Evolutionary conservation across 2,329 filamentous ascomycete genomes (phyloP).

Genomic region (Verticillium nubilum): DNA sequence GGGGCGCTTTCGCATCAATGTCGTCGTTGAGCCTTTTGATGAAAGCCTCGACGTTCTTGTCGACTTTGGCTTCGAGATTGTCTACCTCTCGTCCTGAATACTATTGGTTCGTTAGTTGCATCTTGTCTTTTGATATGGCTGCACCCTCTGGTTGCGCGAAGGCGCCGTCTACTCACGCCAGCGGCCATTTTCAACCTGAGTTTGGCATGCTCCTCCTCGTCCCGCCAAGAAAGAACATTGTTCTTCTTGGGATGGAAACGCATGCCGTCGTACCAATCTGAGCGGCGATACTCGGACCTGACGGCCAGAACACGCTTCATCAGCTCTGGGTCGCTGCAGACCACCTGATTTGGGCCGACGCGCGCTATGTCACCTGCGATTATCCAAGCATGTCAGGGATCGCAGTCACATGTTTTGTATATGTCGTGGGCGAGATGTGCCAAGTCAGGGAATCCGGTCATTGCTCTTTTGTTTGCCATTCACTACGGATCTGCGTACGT

Average conservation of each 20-base stretch:
- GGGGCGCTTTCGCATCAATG: slow-evolving; percentile 40
- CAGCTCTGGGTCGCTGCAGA: slow-evolving; percentile 31
- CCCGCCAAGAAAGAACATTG: slow-evolving; percentile 44
- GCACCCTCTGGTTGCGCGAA: no score
- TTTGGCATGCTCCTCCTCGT: slow-evolving; percentile 36
- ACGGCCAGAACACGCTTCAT: slow-evolving; percentile 30
- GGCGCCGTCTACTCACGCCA: slow-evolving; percentile 29
- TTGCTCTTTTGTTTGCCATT: background rate
- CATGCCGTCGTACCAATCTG: slow-evolving; percentile 40
- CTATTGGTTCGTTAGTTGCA: background rate
- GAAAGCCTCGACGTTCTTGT: slow-evolving; percentile 38
- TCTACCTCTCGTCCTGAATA: slow-evolving; percentile 49
- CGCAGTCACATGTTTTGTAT: background rate
- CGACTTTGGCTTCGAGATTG: slow-evolving; percentile 40
- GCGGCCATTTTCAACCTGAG: slow-evolving; percentile 43
- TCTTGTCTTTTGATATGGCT: no score
- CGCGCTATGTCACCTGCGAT: slow-evolving; percentile 28
- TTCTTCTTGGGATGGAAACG: slow-evolving; percentile 47
- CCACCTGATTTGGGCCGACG: slow-evolving; percentile 35
- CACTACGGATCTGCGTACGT: background rate
- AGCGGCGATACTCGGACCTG: slow-evolving; percentile 28
- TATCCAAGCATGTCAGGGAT: background rate
- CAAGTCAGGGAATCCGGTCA: background rate
- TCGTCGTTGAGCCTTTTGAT: slow-evolving; percentile 30
- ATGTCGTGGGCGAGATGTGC: background rate